phyloP scores from a whole-genome alignment of 768 basidiomycete species.

The Leucocoprinus sp. region DNA sequence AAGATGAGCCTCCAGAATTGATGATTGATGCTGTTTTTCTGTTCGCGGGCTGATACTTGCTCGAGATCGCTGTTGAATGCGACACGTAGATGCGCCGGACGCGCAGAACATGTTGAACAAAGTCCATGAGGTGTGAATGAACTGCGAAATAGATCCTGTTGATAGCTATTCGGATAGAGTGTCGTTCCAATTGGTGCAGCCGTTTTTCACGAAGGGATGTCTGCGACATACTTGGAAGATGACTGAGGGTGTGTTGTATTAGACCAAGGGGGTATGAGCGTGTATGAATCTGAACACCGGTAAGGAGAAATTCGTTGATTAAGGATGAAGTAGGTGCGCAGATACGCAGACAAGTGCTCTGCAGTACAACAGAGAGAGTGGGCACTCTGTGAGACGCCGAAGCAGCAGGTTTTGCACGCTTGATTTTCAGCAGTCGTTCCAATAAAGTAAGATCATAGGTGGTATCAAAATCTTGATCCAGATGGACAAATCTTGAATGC shows the following conservation, averaged over 20 bases:
- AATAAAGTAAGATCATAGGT: slow-evolving; percentile 10
- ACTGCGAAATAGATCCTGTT: slow-evolving; percentile 35
- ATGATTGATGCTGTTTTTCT: slow-evolving; percentile 7
- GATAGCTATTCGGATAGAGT: slow-evolving; percentile 28
- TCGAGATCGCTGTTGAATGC: not conserved
- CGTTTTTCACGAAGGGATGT: slow-evolving; percentile 33
- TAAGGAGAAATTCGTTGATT: slow-evolving; percentile 26
- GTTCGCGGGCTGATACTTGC: slow-evolving; percentile 1
- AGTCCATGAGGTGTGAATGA: slow-evolving; percentile 52
- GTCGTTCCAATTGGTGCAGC: slow-evolving; percentile 22
- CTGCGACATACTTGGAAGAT: slow-evolving; percentile 32
- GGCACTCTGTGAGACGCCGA: slow-evolving; percentile 2
- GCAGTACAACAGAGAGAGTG: slow-evolving; percentile 20
- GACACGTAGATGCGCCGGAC: slow-evolving; percentile 31
- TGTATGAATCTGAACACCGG: slow-evolving; percentile 21
- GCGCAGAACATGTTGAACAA: slow-evolving; percentile 48
- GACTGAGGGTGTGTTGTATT: slow-evolving; percentile 19
- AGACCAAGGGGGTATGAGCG: slow-evolving; percentile 19
- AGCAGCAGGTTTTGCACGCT: not conserved
- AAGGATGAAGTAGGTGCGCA: slow-evolving; percentile 23
- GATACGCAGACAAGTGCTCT: slow-evolving; percentile 23
- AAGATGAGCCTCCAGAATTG: slow-evolving; percentile 11
- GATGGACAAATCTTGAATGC: slow-evolving; percentile 26
- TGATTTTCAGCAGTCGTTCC: slow-evolving; percentile 18
- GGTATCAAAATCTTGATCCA: slow-evolving; percentile 13